Evolutionary conservation across 2,329 filamentous ascomycete genomes (phyloP).

Genomic region (Alternaria novae-zelandiae): DNA sequence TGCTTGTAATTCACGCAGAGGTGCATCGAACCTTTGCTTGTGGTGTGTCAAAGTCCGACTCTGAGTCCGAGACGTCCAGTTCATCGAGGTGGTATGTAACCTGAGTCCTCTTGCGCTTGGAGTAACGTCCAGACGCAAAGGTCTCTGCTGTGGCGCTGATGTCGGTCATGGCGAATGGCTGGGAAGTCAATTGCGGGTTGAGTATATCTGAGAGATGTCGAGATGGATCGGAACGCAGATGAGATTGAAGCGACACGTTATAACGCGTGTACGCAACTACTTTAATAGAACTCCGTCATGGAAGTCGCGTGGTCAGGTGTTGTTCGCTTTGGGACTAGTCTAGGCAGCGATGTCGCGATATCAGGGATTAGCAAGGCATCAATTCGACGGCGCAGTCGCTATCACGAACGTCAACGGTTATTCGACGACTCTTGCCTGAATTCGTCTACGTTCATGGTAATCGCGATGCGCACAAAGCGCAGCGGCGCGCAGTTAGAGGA

Average conservation of each 20-base stretch:
- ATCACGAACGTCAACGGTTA: not conserved
- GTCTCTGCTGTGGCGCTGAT: slow-evolving; percentile 8
- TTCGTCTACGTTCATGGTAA: not conserved
- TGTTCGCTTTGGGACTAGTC: slow-evolving; percentile 30
- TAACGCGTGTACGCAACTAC: slow-evolving; percentile 20
- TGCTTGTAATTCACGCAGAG: not conserved
- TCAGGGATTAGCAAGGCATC: slow-evolving; percentile 40
- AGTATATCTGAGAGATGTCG: not conserved
- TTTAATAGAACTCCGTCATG: slow-evolving; percentile 25
- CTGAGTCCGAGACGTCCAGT: slow-evolving; percentile 26
- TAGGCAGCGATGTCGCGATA: slow-evolving; percentile 40
- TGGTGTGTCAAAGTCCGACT: slow-evolving; percentile 24
- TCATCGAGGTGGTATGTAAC: slow-evolving; percentile 39
- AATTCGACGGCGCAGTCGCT: slow-evolving; percentile 16
- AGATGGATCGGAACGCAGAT: slow-evolving; percentile 10
- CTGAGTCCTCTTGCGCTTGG: slow-evolving; percentile 44
- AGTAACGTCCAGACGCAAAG: slow-evolving; percentile 32
- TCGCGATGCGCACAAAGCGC: not conserved
- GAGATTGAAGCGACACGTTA: slow-evolving; percentile 28
- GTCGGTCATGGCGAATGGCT: slow-evolving; percentile 24
- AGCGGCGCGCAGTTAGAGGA: not conserved
- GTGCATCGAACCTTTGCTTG: slow-evolving; percentile 33
- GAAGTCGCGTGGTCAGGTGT: slow-evolving; percentile 19
- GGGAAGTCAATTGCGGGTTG: not conserved
- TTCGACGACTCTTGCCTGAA: too few species aligned